Conservation (phyloP, 139 green algal genomes). For the Chlamydomonas incerta region DNA sequence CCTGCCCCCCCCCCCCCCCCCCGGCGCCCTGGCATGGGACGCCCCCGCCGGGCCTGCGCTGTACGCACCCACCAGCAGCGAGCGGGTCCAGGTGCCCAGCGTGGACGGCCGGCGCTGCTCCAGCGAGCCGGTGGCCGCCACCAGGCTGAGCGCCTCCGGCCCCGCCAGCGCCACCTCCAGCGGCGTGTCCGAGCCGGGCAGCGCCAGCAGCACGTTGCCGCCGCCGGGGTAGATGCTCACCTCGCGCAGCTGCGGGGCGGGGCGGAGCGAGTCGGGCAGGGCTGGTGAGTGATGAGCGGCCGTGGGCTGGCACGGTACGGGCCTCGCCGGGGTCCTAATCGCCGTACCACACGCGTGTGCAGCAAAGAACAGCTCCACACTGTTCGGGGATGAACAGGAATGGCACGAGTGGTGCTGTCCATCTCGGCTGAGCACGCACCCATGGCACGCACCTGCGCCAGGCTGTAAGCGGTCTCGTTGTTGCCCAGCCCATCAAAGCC, state of each 20-base stretch:
- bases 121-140: conserved; percentile 23
- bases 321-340: background rate
- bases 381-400: too few relatives aligned
- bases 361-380: too few relatives aligned
- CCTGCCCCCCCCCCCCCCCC: too few relatives aligned
- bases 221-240: conserved; percentile 38
- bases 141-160: conserved; percentile 32
- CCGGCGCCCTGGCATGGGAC: too few relatives aligned
- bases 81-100: conserved; percentile 23
- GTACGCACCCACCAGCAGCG: conserved; percentile 19
- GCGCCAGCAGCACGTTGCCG: conserved; percentile 24
- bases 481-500: conserved; percentile 34
- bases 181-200: background rate
- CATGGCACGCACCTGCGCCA: conserved; percentile 24
- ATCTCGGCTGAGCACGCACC: too few relatives aligned
- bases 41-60: too few relatives aligned
- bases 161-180: conserved; percentile 20
- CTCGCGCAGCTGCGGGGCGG: conserved; percentile 5
- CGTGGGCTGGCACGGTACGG: background rate
- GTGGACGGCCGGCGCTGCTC: conserved; percentile 33
- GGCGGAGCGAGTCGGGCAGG: background rate
- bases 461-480: background rate
- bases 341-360: too few relatives aligned
- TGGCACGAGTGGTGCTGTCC: too few relatives aligned
- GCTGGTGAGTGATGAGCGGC: background rate